Base-by-base conservation (phyloP, 495 filamentous ascomycete species). In the Melanomma pulvis-pyrius region DNA sequence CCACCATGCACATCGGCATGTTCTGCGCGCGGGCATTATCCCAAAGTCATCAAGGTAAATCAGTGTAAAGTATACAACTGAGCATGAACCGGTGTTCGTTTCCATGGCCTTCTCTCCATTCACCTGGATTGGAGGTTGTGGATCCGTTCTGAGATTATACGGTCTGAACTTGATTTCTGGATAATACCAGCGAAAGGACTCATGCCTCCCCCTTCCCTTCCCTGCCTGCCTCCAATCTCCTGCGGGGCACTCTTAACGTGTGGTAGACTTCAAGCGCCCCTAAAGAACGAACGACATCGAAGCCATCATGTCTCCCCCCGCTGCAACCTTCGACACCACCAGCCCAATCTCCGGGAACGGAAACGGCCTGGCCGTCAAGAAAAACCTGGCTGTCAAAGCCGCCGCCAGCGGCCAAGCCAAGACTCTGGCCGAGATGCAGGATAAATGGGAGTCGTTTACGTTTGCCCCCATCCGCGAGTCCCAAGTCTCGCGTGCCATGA, bases 181-280 rank as follows among this genome's bases (percentile, higher is more conserved):
- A 92, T 92, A 96, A 94, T 93, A 89, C 91, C 90, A 92, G 92
- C 92, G 91, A 90, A 92, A 94, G 90, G 89, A 93, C 91, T 90
- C 92, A 93, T 91, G 90, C 70, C 92, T 92, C 90, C 89, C 51
- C 56, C 85, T 75, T 74, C 73, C 62, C 63, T 70, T 71, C n/a
- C 67, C 60, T 50, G 48, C 74, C 76, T 74, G 1, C 44, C 39
- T 1, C 21, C 2, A 29, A 59, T 32, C 25, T 13, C 74, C 68
- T 48, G n/a, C n/a, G n/a, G 73, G 78, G 72, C 76, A 56, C 65
- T 61, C 73, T 75, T 76, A 74, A 77, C 70, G 63, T 46, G 55
- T 67, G 34, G 12, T 25, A 21, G 29, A 50, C 25, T 50, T 28
- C 21, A 24, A 28, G 5, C 25, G 21, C 25, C 48, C 21, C 11